Percentiles rank a stretch among this genome's conserved stretches.
These are phyloP conservation scores for Clonostachys chloroleuca DNA, from an alignment of 2,329 filamentous ascomycete species.

Conservation along the genomic window DNA sequence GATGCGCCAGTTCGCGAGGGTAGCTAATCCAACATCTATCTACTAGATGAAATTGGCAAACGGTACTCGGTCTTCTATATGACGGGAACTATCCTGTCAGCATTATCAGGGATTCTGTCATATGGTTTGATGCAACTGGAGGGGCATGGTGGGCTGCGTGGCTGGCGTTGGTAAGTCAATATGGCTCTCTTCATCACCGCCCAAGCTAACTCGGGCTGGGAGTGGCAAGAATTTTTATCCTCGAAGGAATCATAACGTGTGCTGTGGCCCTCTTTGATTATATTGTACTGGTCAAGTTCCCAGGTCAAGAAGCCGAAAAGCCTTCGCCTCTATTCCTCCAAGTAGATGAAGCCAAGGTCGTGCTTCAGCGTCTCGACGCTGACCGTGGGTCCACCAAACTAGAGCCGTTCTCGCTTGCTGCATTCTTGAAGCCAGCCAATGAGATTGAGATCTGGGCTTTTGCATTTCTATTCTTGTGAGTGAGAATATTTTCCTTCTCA, in stretches of 20 bases:
- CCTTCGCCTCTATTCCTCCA: conserved; percentile 2
- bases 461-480: conserved; percentile 6
- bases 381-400: conserved; percentile 7
- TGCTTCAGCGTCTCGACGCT: conserved; percentile 7
- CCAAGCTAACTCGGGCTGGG: too few species aligned
- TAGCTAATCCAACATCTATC: too few species aligned
- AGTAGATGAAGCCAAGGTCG: conserved; percentile 2
- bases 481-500: neutral
- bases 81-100: conserved; percentile 10
- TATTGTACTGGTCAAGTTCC: conserved; percentile 15
- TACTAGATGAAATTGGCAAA: neutral
- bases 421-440: conserved; percentile 2
- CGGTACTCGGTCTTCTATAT: conserved; percentile 20
- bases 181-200: too few species aligned
- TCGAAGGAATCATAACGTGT: conserved; percentile 18
- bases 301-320: conserved; percentile 3
- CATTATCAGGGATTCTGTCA: conserved; percentile 12
- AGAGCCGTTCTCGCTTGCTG: conserved; percentile 4
- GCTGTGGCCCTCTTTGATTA: conserved; percentile 23
- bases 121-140: conserved; percentile 13
- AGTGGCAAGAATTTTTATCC: conserved; percentile 10
- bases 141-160: conserved; percentile 6
- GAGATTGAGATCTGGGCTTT: conserved; percentile 8
- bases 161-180: conserved; percentile 11
- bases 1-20: too few species aligned